Conservation (phyloP, 768 basidiomycete species). For the Coprinopsis marcescibilis region DNA sequence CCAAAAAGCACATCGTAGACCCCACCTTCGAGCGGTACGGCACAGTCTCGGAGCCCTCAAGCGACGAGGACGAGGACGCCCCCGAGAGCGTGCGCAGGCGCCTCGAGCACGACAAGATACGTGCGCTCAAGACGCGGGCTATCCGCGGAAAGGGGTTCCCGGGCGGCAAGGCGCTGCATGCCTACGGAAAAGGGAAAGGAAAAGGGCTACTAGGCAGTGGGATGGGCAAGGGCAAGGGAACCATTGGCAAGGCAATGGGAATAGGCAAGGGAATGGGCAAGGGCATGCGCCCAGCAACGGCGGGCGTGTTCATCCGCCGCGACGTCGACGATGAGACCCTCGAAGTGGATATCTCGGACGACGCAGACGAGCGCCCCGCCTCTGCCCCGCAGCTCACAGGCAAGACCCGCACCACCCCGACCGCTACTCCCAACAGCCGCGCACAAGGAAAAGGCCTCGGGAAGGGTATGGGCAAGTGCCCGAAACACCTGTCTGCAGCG, state of each 20-base stretch:
- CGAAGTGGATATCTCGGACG: slow-evolving; percentile 44
- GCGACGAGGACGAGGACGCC: not conserved
- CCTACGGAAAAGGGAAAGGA: not conserved
- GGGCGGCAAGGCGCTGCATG: no score
- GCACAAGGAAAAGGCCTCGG: not conserved
- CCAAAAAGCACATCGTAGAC: slow-evolving; percentile 46
- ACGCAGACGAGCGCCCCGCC: slow-evolving; percentile 18
- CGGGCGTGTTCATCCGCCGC: slow-evolving; percentile 47
- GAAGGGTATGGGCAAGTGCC: not conserved
- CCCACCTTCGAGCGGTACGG: slow-evolving; percentile 35
- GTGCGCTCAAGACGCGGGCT: slow-evolving; percentile 51
- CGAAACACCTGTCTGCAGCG: not conserved
- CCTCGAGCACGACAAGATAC: slow-evolving; percentile 46
- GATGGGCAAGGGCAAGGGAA: slow-evolving; percentile 12
- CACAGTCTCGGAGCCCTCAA: slow-evolving; percentile 21
- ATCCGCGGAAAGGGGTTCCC: no score
- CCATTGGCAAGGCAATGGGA: slow-evolving; percentile 4
- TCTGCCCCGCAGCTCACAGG: not conserved
- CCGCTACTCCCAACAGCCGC: not conserved
- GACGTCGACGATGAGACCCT: slow-evolving; percentile 57
- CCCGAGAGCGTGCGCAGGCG: slow-evolving; percentile 30
- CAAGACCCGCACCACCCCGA: not conserved
- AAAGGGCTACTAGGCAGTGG: slow-evolving; percentile 21
- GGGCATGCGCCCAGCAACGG: no score
- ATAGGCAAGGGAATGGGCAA: slow-evolving; percentile 10